Conservation (phyloP, 2,329 filamentous ascomycete species). For the Penicillium sp. region DNA sequence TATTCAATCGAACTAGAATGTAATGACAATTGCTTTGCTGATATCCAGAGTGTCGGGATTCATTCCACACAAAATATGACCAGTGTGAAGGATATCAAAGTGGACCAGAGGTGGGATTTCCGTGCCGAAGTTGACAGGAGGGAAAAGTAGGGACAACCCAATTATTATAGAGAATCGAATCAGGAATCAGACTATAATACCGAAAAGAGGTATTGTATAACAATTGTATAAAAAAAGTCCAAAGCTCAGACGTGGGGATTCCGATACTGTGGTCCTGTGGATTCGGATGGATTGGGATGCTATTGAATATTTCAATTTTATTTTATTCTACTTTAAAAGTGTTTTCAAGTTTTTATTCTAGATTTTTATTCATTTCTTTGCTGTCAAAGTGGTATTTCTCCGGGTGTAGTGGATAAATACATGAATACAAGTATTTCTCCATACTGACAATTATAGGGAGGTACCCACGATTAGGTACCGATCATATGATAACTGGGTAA, state of each 20-base stretch:
- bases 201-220: not conserved
- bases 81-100: not conserved
- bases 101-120: not conserved
- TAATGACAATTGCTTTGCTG: slow-evolving; percentile 14
- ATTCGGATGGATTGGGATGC: not conserved
- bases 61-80: slow-evolving; percentile 13
- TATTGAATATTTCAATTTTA: not conserved
- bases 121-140: slow-evolving; percentile 6
- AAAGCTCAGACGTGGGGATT: slow-evolving; percentile 5
- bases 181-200: not conserved
- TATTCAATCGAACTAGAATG: slow-evolving; percentile 14
- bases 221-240: not conserved
- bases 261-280: slow-evolving; percentile 5
- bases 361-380: not conserved
- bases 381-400: not conserved
- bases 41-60: slow-evolving; percentile 4
- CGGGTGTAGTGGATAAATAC: not conserved
- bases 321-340: not conserved
- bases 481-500: not conserved
- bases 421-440: not conserved
- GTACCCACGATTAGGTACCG: slow-evolving; percentile 5
- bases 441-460: not conserved
- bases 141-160: not conserved
- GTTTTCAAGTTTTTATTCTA: not conserved
- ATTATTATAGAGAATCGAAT: slow-evolving; percentile 2